Evolutionary conservation across 1,284 basidiomycete genomes (phyloP), one percentile per base, ranked within the genome.

Genomic region (Ustilago sp.): DNA sequence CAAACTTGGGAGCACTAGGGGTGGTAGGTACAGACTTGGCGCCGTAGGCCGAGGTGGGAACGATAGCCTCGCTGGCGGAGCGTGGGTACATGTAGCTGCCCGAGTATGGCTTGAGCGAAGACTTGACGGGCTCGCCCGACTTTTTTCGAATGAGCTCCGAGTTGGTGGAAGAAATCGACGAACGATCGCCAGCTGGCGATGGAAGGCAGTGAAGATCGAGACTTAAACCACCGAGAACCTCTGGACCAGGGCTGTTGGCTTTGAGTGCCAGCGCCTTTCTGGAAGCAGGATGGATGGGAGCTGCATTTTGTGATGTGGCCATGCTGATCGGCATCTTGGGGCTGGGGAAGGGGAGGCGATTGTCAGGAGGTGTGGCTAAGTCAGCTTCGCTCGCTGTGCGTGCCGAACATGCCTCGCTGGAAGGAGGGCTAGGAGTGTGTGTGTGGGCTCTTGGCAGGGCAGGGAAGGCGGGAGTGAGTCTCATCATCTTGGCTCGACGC

Each of bases 51-150:
- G 76, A 69, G 78, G 75, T 50, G n/a, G 71, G 67, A 48, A 71
- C 51, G 59, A 68, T 60, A 43, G 79, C 60, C 45, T 73, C 59
- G 91, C 90, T 90, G 89, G 79, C 88, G 45, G 71, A 69, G 59
- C 77, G 43, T 83, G 72, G 68, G 19, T 59, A 59, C n/a, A 82
- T 60, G 68, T 80, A 78, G 38, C 84, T 43, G 90, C 78, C 88
- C 32, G 69, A 62, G 68, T 89, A 89, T 17, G 90, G 88, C 88
- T 97, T 97, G 80, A 98, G 89, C 2, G 94, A 95, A 2, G 94
- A 92, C 86, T 95, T 95, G 84, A 98, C 90, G 1, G 93, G 91
- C 87, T 97, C 92, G 38, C 95, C 94, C 31, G 93, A 94, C 87
- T 97, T 97, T 87, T 96, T 97, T 66, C 94, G 90, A 39, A 93